phyloP scores from a whole-genome alignment of 2,329 filamentous ascomycete genomes.

The Colletotrichum lindemuthianum region DNA sequence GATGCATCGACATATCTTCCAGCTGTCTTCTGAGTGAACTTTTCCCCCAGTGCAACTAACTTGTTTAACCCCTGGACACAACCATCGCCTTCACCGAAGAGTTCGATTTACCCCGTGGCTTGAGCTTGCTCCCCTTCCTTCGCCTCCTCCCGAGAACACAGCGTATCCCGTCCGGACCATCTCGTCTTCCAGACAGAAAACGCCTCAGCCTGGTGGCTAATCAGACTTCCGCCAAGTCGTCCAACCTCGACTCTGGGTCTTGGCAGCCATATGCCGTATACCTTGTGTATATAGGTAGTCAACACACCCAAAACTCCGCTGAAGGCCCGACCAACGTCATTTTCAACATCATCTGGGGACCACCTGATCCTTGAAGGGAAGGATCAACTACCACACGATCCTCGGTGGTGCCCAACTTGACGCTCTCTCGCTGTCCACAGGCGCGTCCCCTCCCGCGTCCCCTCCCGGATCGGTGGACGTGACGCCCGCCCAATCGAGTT shows the following conservation, averaged over 20 bases:
- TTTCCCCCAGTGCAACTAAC: not conserved
- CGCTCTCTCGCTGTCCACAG: not conserved
- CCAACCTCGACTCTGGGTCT: not conserved
- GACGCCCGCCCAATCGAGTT: constrained; percentile 3
- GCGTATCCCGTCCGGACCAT: no score
- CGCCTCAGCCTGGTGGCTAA: constrained; percentile 14
- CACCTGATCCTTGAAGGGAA: no score
- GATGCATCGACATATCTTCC: no score
- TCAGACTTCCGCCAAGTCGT: constrained; percentile 9
- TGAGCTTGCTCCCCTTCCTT: constrained; percentile 1
- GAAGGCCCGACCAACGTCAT: not conserved
- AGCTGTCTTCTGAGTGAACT: not conserved
- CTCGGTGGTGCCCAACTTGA: no score
- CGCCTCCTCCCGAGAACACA: no score
- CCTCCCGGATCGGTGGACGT: not conserved
- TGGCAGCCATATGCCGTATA: not conserved
- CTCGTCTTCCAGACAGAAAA: not conserved
- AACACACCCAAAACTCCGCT: not conserved
- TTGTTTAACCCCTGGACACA: no score
- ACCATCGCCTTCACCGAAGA: not conserved
- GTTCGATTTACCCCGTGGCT: no score
- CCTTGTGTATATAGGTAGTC: not conserved
- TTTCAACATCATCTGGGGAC: no score
- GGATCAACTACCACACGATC: no score
- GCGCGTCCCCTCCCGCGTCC: not conserved